Evolutionary conservation across 345 rosid genomes (phyloP), one percentile per base, ranked within the genome.

Genomic region (Brassica incana): DNA sequence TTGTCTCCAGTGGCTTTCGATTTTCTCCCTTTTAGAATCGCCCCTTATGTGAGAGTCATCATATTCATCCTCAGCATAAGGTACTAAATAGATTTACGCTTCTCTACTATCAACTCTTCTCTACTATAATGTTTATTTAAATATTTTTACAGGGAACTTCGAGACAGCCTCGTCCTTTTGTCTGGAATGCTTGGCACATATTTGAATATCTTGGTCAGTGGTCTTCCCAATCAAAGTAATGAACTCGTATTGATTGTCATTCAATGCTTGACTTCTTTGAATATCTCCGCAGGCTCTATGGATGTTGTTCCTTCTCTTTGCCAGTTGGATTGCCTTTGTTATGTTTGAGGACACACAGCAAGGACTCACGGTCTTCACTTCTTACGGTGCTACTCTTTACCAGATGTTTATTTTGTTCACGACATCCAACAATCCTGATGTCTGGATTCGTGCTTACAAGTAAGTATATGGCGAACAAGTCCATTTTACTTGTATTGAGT

Each of bases 381-480:
- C 99, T 67, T 95, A 87, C 64, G 95, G 93, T 70, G 78, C 84
- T 33, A 91, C 99, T 40, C 85, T 95, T 77, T 95, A 90, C 78
- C 86, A 91, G 77, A 90, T 95, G 97, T 90, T 95, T 83, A 78
- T 95, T 77, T 86, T 95, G 75, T 95, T 89, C 83, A 95, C 99
- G 61, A 95, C 99, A 70, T 90, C 99, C 78, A 95, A 95, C 88
- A 95, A 93, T 75, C 99, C 99, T 73, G 97, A 93, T 88, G 99
- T 95, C 52, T 95, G 99, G 99, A 86, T 93, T 82, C 94, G 93
- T 30, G 97, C 99, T 63, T 95, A 95, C 85, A 93, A 91, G 99
- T 95, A 87, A 88, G 98, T 90, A 67, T 69, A 38, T n/a, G 74
- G 38, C 30, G 72, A 54, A 43, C 29, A 68, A 67, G 40, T 59